phyloP scores from a whole-genome alignment of 2,329 filamentous ascomycete species.

The Aspergillus fumigatus region DNA sequence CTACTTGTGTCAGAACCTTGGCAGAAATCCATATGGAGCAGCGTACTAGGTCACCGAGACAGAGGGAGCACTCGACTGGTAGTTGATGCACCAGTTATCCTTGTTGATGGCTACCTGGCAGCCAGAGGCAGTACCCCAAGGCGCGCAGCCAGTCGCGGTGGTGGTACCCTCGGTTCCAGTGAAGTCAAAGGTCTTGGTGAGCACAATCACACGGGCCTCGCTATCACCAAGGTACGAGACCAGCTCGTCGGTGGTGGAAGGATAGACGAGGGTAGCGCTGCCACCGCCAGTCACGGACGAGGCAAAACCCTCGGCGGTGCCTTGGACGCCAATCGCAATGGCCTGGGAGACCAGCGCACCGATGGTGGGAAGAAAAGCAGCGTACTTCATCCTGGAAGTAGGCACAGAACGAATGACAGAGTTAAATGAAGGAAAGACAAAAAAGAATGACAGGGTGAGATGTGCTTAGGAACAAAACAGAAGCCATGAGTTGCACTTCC shows the following conservation, averaged over 20 bases:
- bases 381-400: neutral
- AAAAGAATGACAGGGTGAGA: neutral
- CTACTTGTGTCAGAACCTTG: neutral
- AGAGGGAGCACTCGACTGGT: slow-evolving; percentile 50
- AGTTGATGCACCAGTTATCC: slow-evolving; percentile 56
- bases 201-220: slow-evolving; percentile 53
- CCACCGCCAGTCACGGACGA: slow-evolving; percentile 59
- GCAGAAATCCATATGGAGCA: neutral
- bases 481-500: neutral
- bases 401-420: neutral
- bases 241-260: slow-evolving; percentile 52
- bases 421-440: neutral
- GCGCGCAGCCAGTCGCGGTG: slow-evolving; percentile 53
- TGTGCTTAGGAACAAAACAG: neutral
- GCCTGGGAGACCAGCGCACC: slow-evolving; percentile 1
- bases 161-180: slow-evolving; percentile 31
- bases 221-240: slow-evolving; percentile 55
- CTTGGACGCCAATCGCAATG: slow-evolving; percentile 17
- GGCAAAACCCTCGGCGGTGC: slow-evolving; percentile 46
- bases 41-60: slow-evolving; percentile 36
- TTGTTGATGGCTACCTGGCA: slow-evolving; percentile 60
- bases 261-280: slow-evolving; percentile 50
- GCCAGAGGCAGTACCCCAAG: slow-evolving; percentile 49
- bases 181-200: slow-evolving; percentile 21
- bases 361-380: neutral